Conservation (phyloP, 176 grass and related monocot genomes). For the Melocanna baccifera region DNA sequence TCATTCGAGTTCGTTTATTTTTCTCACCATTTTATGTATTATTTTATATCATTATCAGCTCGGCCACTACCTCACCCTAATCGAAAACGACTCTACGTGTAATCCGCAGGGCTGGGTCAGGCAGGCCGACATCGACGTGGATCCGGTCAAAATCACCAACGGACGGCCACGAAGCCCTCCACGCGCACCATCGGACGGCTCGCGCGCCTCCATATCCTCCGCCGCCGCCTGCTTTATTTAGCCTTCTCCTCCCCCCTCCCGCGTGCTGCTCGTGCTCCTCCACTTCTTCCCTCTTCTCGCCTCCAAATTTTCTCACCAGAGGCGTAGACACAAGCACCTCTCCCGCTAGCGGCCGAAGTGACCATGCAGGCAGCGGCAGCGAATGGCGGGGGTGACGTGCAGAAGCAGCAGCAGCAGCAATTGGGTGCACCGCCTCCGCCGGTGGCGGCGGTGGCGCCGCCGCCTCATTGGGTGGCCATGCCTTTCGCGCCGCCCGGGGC, state of each 20-base stretch:
- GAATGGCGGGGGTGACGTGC: constrained; percentile 40
- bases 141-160: constrained; percentile 51
- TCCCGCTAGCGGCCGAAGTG: not conserved
- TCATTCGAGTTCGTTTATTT: not conserved
- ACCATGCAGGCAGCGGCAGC: constrained; percentile 68
- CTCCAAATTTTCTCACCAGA: constrained; percentile 30
- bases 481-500: constrained; percentile 50
- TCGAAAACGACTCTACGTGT: constrained; percentile 56
- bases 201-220: constrained; percentile 2
- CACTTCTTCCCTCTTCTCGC: constrained; percentile 23
- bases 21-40: not conserved
- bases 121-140: constrained; percentile 54
- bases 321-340: not conserved
- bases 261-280: constrained; percentile 33
- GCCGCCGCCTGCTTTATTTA: constrained; percentile 66
- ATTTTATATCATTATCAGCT: constrained; percentile 24
- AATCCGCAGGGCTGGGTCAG: constrained; percentile 38
- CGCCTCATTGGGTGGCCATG: constrained; percentile 62
- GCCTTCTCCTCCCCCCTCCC: constrained; percentile 33
- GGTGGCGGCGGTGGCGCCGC: constrained; percentile 15
- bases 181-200: constrained; percentile 52
- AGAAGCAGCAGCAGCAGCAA: constrained; percentile 55
- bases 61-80: constrained; percentile 29
- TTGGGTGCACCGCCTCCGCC: constrained; percentile 33
- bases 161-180: constrained; percentile 27